phyloP scores from a whole-genome alignment of 306 rosid species.

The Dalbergia cultrata region DNA sequence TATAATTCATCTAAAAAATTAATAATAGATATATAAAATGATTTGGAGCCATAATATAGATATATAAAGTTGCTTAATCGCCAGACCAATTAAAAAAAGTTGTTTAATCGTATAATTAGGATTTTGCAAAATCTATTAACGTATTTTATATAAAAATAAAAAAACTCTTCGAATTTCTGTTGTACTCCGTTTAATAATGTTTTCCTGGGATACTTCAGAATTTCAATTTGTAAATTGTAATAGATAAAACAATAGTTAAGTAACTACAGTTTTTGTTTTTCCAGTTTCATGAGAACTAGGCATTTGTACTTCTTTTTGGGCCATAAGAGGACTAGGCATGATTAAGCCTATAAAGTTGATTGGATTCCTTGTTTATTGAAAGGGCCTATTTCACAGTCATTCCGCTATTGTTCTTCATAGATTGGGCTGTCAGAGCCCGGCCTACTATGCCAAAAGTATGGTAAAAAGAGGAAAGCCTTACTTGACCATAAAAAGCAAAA shows the following conservation, averaged over 20 bases:
- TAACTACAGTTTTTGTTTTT: not conserved
- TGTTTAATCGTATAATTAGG: not conserved
- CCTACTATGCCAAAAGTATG: not conserved
- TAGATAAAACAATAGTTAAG: not conserved
- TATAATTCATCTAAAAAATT: no score
- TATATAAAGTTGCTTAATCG: no score
- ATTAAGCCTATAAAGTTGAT: not conserved
- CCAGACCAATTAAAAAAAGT: not conserved
- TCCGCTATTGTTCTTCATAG: not conserved
- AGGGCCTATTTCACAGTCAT: constrained; percentile 2
- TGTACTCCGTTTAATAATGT: not conserved
- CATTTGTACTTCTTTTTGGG: no score
- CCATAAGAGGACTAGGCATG: not conserved
- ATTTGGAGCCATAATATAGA: no score
- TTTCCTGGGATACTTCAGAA: not conserved
- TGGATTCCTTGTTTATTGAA: not conserved
- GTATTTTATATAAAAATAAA: not conserved
- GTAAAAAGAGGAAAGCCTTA: no score
- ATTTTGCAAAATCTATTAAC: not conserved
- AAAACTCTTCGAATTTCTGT: not conserved
- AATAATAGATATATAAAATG: no score
- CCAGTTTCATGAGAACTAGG: not conserved
- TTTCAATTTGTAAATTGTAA: not conserved
- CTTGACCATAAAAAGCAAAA: not conserved
- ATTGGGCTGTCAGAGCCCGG: constrained; percentile 27